phyloP scores from a whole-genome alignment of 2,329 filamentous ascomycete genomes.

The Nannizzia gypsea region DNA sequence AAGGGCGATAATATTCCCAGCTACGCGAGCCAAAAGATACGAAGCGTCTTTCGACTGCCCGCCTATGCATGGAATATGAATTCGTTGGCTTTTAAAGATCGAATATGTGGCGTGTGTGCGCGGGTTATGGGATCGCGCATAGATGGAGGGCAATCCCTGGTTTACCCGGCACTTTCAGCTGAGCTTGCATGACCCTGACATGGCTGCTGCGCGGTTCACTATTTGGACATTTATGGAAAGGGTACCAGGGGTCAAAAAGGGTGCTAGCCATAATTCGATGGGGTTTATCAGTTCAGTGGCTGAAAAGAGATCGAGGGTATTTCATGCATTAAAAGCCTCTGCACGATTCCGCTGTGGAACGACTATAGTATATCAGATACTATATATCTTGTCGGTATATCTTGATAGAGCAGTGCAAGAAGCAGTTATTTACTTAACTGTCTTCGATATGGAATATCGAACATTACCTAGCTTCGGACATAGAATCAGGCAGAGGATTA shows the following conservation, averaged over 20 bases:
- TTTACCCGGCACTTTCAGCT: neutral
- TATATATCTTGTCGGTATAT: constrained; percentile 59
- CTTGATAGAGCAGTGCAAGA: constrained; percentile 54
- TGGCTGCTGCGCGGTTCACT: neutral
- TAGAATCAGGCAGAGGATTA: constrained; percentile 49
- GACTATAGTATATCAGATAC: constrained; percentile 39
- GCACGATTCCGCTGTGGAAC: constrained; percentile 26
- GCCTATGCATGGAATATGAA: neutral
- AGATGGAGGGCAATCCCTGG: neutral
- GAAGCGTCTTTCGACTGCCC: neutral
- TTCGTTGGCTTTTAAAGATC: neutral
- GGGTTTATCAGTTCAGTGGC: constrained; percentile 3
- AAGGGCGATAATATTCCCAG: neutral
- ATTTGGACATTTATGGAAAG: constrained; percentile 3
- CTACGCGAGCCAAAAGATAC: neutral
- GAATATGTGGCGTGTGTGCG: neutral
- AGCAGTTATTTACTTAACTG: constrained; percentile 33
- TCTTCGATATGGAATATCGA: constrained; percentile 29
- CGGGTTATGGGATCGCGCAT: neutral
- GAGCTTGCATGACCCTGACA: neutral
- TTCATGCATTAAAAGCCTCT: constrained; percentile 12
- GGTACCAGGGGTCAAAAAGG: constrained; percentile 2
- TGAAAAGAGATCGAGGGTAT: constrained; percentile 2
- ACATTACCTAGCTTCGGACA: constrained; percentile 57
- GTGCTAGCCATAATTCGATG: constrained; percentile 4